phyloP scores from a whole-genome alignment of 768 basidiomycete species.

The Daedaleopsis sinensis region DNA sequence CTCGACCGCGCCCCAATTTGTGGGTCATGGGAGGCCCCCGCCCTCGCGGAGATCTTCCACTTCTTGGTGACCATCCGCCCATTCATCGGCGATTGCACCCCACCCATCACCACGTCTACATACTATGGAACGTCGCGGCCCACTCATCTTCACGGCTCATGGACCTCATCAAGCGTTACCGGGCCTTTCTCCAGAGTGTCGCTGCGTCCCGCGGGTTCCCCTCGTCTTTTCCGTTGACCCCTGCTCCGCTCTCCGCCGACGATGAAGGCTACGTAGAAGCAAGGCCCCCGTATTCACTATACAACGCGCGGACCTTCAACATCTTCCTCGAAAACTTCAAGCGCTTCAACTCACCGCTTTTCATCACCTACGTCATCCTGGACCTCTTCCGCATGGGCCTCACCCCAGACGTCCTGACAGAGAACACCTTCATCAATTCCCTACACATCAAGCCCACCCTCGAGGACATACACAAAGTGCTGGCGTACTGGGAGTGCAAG shows the following conservation, averaged over 20 bases:
- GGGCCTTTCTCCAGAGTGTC: constrained; percentile 2
- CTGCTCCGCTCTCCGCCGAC: neutral
- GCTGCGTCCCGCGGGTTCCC: constrained; percentile 3
- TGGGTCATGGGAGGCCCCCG: too few species aligned
- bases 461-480: neutral
- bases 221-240: neutral
- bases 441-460: constrained; percentile 39
- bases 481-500: neutral
- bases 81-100: neutral
- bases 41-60: neutral
- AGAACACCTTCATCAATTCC: constrained; percentile 50
- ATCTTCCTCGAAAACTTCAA: constrained; percentile 53
- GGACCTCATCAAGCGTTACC: neutral
- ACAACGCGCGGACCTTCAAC: constrained; percentile 49
- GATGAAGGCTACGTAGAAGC: neutral
- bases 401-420: constrained; percentile 47
- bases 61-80: neutral
- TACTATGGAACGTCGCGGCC: neutral
- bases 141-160: neutral
- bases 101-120: neutral
- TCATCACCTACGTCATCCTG: constrained; percentile 43
- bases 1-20: neutral
- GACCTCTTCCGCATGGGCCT: constrained; percentile 57
- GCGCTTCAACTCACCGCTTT: constrained; percentile 30
- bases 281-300: constrained; percentile 11